Evolutionary conservation across 805 yeast genomes (phyloP), one percentile per base, ranked within the genome.

Genomic region (Ogataea kodamae): DNA sequence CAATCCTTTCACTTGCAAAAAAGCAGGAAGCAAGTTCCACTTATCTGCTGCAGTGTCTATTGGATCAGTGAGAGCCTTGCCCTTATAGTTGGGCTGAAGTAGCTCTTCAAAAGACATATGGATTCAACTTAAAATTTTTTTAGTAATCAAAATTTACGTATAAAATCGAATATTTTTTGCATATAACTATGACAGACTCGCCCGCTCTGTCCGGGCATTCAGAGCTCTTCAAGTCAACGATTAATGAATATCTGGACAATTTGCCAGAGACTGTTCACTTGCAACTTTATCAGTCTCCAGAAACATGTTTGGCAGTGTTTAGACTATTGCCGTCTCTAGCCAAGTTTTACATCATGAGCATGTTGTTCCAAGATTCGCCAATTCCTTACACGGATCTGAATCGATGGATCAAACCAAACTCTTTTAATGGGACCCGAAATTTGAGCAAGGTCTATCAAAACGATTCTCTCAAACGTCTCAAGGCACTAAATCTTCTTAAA

Each of bases 21-120:
- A 92, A 1, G 98, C 98, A 0, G 99, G 99, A 24, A 92, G 65
- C 28, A 92, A 68, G 49, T 92, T 84, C 99, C 99, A 92, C 59
- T 92, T 92, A 61, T 92, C 99, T 49, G 86, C 86, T 8, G 95
- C 92, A 0, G 96, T 87, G 48, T 77, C 77, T 54, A 92, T 81
- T 45, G 84, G 84, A 63, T 92, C 99, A 2, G 95, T 76, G 40
- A 92, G 60, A 33, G 72, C 69, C 59, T 87, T 90, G 10, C 99
- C 98, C 54, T 79, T 81, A 61, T 85, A 92, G 11, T 73, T 71
- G 8, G 94, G 90, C 53, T 85, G 71, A 37, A 92, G 62, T 20
- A 90, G 70, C 30, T 86, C 92, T 17, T 35, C 38, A 28, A 35
- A 35, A 11, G 33, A 35, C 33, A 35, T 29, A 5, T 9, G 17